Base-by-base conservation (phyloP, 2,329 filamentous ascomycete genomes). In the Fusarium sp. region DNA sequence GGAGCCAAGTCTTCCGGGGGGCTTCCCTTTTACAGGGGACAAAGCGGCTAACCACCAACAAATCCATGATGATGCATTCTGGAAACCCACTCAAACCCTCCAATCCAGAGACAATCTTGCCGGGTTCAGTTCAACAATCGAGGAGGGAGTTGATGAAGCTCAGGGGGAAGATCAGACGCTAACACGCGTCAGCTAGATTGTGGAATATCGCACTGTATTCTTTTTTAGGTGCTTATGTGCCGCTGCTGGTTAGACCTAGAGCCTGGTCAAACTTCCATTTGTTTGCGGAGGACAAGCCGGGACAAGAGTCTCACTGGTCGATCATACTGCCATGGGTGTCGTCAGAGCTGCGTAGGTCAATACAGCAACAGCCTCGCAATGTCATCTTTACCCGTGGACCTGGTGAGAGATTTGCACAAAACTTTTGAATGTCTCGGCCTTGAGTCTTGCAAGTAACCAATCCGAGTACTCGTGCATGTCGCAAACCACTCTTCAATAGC, bases 401-500 rank as follows among this genome's bases (percentile, higher is more conserved):
- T 52, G 47, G 47, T 52, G 47, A 32, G 47, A 32, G 47, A 52
- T 52, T n/a, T 52, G 27, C 33, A 27, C 35, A 47, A 22, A 20
- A 60, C 15, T 32, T 35, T 58, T n/a, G 32, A 37, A 11, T 68
- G 70, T 72, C 69, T 72, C 50, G 45, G 56, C 35, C 30, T 20
- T 45, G 30, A 54, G 25, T 60, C 32, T 40, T 30, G 25, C 14
- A 40, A 33, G 35, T 1, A 35, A n/a, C 69, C 70, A 72, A 69
- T 68, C 68, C 43, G 17, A 57, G 43, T 30, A 30, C 33, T 15
- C 33, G 66, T 59, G 40, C 17, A 68, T 69, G 69, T 72, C 60
- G 17, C 12, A 47, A 6, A 33, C 12, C 22, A 15, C 17, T n/a
- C 15, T 45, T 37, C n/a, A 43, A 35, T 35, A 22, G 62, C 37